phyloP scores from a whole-genome alignment of 2,329 filamentous ascomycete species.

The Aspergillus udagawae region DNA sequence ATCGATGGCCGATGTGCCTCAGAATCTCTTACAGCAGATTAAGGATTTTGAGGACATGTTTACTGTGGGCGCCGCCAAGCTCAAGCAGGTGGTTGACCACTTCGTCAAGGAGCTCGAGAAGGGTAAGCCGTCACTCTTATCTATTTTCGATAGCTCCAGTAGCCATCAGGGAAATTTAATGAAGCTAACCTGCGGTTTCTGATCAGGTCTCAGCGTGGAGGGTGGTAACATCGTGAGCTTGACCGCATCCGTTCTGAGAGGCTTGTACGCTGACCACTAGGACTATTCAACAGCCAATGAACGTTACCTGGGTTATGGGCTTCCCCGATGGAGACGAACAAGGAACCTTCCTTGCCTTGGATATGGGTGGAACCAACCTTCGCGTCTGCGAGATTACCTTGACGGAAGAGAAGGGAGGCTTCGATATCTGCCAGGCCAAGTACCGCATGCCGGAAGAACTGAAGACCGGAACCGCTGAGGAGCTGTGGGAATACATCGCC shows the following conservation, averaged over 20 bases:
- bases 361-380: constrained; percentile 95
- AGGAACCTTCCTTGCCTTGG: constrained; percentile 82
- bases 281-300: constrained; percentile 71
- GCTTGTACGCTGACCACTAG: not conserved
- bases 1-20: constrained; percentile 86
- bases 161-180: not conserved
- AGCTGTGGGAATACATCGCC: constrained; percentile 93
- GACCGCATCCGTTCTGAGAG: not conserved
- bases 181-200: not conserved
- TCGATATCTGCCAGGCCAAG: constrained; percentile 93
- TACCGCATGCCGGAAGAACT: constrained; percentile 92
- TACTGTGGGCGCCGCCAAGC: constrained; percentile 69
- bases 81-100: constrained; percentile 86
- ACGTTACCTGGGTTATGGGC: constrained; percentile 91
- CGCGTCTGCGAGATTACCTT: constrained; percentile 91
- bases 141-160: not conserved
- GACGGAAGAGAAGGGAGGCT: constrained; percentile 81
- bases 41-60: constrained; percentile 79
- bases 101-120: constrained; percentile 86
- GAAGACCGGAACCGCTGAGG: constrained; percentile 76
- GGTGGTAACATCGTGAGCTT: constrained; percentile 84
- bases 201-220: constrained; percentile 72
- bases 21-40: constrained; percentile 77
- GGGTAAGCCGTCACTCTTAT: constrained; percentile 48
- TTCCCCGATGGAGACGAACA: constrained; percentile 84